Percentiles rank a stretch among this genome's conserved stretches.
phyloP scores from a whole-genome alignment of 2,329 filamentous ascomycete species.

The Stemphylium beticola region DNA sequence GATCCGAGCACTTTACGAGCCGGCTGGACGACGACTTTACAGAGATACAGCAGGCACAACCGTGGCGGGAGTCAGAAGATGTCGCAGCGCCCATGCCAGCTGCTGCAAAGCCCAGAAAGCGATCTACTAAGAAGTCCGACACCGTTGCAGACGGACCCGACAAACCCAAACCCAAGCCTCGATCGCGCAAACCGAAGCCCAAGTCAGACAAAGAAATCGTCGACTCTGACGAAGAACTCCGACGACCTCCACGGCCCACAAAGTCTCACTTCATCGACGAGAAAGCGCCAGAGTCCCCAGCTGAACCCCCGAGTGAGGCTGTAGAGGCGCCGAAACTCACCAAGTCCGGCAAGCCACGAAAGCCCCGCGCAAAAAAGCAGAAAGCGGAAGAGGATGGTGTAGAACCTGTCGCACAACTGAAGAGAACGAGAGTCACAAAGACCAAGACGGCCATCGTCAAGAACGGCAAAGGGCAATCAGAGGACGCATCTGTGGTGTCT shows the following conservation, averaged over 20 bases:
- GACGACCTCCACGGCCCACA: conserved; percentile 18
- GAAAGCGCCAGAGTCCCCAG: conserved; percentile 8
- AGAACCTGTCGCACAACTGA: conserved; percentile 29
- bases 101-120: conserved; percentile 28
- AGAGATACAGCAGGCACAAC: conserved; percentile 11
- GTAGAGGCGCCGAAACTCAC: conserved; percentile 20
- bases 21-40: conserved; percentile 18
- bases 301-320: conserved; percentile 7
- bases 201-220: conserved; percentile 26
- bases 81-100: not conserved
- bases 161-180: conserved; percentile 33
- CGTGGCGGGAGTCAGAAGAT: conserved; percentile 4
- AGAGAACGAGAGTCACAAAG: conserved; percentile 35
- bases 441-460: conserved; percentile 21
- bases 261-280: conserved; percentile 31
- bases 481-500: conserved; percentile 27
- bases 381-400: conserved; percentile 9
- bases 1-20: conserved; percentile 35
- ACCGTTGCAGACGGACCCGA: conserved; percentile 9
- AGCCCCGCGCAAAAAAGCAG: conserved; percentile 41
- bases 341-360: conserved; percentile 36
- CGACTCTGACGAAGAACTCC: conserved; percentile 23
- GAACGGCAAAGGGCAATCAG: conserved; percentile 17
- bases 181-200: conserved; percentile 35
- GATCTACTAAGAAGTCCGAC: conserved; percentile 14